Conservation (phyloP, 192 early-diverging fungal genomes). For the Mortierella claussenii region DNA sequence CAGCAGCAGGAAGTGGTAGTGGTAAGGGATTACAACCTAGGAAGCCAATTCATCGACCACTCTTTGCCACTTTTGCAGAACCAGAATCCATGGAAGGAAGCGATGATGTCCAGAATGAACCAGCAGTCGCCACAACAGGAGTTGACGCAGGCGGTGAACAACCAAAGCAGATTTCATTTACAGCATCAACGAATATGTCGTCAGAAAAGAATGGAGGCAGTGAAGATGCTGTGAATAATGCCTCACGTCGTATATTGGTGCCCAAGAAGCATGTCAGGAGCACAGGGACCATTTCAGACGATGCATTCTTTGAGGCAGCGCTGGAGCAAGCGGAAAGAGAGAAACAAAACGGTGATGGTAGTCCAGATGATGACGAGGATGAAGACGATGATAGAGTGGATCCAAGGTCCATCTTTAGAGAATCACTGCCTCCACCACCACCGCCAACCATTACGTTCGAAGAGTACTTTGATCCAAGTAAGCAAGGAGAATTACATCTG, state of each 20-base stretch:
- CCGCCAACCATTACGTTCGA: conserved; percentile 35
- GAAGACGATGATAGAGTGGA: background rate
- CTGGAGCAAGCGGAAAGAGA: conserved; percentile 26
- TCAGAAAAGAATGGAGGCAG: conserved; percentile 1
- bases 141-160: background rate
- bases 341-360: background rate
- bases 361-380: conserved; percentile 4
- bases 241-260: background rate
- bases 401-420: conserved; percentile 5
- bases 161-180: background rate
- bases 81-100: background rate
- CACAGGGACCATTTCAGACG: conserved; percentile 47
- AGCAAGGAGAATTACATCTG: conserved; percentile 36
- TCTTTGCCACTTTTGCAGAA: conserved; percentile 27
- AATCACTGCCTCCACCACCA: conserved; percentile 31
- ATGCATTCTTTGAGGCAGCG: conserved; percentile 47
- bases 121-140: background rate
- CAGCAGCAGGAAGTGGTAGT: background rate
- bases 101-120: background rate
- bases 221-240: background rate
- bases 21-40: conserved; percentile 10
- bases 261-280: conserved; percentile 39
- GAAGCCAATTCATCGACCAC: conserved; percentile 18
- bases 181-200: background rate
- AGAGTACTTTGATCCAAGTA: conserved; percentile 37